A percentile compares a stretch with the other conserved stretches of the same genome.
These are phyloP conservation scores for Tuber borchii DNA, from an alignment of 495 filamentous ascomycete genomes.

Conservation along the genomic window DNA sequence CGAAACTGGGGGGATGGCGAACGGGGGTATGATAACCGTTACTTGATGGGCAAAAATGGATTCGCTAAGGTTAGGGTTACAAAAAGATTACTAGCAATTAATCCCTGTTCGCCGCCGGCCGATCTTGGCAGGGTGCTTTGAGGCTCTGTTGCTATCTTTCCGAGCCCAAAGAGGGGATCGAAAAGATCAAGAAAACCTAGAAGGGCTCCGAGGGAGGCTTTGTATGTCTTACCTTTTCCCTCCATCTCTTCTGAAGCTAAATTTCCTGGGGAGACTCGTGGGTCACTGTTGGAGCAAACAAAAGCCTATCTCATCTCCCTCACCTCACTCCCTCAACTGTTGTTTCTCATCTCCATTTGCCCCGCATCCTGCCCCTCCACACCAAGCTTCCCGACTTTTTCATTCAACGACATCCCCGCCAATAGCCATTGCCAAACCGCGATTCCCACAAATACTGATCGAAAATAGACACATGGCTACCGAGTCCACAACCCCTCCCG, in stretches of 20 bases:
- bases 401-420: neutral
- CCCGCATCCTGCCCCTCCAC: conserved; percentile 2
- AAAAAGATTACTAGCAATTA: too few relatives aligned
- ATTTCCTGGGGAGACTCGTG: neutral
- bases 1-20: too few relatives aligned
- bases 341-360: neutral
- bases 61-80: too few relatives aligned
- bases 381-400: neutral
- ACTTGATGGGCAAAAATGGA: too few relatives aligned
- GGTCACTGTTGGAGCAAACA: neutral
- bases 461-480: neutral
- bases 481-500: neutral
- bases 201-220: neutral
- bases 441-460: neutral
- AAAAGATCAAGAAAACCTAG: neutral
- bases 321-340: neutral
- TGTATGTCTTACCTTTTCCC: neutral
- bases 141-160: neutral
- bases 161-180: too few relatives aligned
- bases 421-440: neutral
- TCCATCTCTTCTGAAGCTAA: neutral
- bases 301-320: neutral
- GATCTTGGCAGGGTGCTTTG: neutral
- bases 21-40: too few relatives aligned
- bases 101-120: too few relatives aligned